Percentiles rank a stretch among this genome's conserved stretches.
phyloP scores from a whole-genome alignment of 2,329 filamentous ascomycete genomes.

The Colletotrichum theobromicola region DNA sequence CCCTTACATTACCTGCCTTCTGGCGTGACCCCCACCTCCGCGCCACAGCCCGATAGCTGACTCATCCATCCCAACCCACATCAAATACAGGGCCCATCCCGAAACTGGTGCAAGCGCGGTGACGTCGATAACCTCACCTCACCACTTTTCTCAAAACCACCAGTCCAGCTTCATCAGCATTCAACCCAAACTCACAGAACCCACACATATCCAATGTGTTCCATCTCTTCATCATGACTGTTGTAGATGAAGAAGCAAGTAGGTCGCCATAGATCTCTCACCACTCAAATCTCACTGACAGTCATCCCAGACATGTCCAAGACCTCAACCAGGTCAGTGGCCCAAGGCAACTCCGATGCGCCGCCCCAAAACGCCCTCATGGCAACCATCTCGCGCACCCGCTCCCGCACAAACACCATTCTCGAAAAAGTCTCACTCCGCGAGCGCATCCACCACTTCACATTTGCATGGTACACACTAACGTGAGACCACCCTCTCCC shows the following conservation, averaged over 20 bases:
- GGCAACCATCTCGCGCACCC: slow-evolving; percentile 11
- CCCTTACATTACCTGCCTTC: neutral
- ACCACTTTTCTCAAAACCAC: neutral
- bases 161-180: neutral
- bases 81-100: neutral
- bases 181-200: neutral
- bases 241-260: slow-evolving; percentile 8
- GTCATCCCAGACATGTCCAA: neutral
- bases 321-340: neutral
- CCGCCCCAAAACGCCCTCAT: slow-evolving; percentile 6
- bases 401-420: slow-evolving; percentile 12
- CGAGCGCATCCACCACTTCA: slow-evolving; percentile 42
- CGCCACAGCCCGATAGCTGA: neutral
- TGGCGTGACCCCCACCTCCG: neutral
- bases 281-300: neutral
- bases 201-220: neutral
- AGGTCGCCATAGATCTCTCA: neutral
- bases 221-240: neutral
- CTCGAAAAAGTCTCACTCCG: slow-evolving; percentile 23
- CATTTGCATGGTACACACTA: slow-evolving; percentile 63
- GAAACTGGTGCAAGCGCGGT: neutral
- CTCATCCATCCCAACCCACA: neutral
- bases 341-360: neutral
- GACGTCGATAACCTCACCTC: neutral
- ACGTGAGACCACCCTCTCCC: slow-evolving; percentile 13